Conservation (phyloP, 108 stramenopile species). For the Mayamaea pseudoterrestris region DNA sequence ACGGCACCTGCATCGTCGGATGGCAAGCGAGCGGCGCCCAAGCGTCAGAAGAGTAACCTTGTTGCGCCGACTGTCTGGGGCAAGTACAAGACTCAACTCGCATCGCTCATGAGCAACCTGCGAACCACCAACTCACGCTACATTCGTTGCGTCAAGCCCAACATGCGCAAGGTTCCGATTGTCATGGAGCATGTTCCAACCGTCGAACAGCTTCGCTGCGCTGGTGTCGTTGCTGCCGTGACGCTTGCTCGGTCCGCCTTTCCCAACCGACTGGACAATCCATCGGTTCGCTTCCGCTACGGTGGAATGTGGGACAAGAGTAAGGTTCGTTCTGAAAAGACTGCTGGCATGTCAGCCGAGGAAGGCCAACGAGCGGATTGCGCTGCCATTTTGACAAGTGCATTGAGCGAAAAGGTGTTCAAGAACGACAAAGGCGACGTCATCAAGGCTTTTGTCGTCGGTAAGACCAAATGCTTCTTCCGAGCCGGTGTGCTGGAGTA, state of each 20-base stretch:
- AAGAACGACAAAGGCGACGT: slow-evolving; percentile 2
- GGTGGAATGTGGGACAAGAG: slow-evolving; percentile 13
- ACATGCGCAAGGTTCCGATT: slow-evolving; percentile 51
- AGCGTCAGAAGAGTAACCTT: slow-evolving; percentile 30
- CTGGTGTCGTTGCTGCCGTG: slow-evolving; percentile 89
- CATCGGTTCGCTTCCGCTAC: slow-evolving; percentile 7
- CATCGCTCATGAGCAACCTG: slow-evolving; percentile 54
- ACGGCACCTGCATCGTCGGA: slow-evolving; percentile 14
- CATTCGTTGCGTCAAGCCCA: slow-evolving; percentile 82
- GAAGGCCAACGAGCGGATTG: background rate
- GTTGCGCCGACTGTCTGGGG: slow-evolving; percentile 59
- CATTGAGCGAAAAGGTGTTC: slow-evolving; percentile 3
- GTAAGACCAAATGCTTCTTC: slow-evolving; percentile 69
- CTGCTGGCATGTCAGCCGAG: slow-evolving; percentile 1
- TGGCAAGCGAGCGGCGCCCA: slow-evolving; percentile 13
- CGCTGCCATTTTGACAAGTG: slow-evolving; percentile 6
- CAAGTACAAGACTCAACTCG: slow-evolving; percentile 67
- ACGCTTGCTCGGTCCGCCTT: slow-evolving; percentile 85
- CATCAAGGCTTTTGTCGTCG: slow-evolving; percentile 38
- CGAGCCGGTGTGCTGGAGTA: slow-evolving; percentile 64
- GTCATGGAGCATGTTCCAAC: slow-evolving; percentile 72
- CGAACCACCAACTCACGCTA: slow-evolving; percentile 66
- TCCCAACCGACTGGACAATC: slow-evolving; percentile 61
- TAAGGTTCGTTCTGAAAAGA: slow-evolving; percentile 3
- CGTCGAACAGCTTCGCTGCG: slow-evolving; percentile 88